Conservation (phyloP, 768 basidiomycete species). For the Serendipita sp. region DNA sequence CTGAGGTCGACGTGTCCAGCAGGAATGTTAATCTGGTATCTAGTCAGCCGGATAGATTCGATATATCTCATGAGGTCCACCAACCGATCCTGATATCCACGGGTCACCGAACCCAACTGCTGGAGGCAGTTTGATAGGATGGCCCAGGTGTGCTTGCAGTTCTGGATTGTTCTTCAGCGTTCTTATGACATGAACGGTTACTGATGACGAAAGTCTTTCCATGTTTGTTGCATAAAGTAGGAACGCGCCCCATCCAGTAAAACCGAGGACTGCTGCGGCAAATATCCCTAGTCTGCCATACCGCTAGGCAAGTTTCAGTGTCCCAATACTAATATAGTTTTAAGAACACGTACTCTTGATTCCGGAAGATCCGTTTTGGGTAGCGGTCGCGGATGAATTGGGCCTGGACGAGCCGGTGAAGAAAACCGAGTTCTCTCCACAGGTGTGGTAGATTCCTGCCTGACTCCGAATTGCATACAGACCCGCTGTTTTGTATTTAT, state of each 20-base stretch:
- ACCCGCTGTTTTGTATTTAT: too few relatives aligned
- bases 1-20: constrained; percentile 66
- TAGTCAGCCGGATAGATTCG: background rate
- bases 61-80: constrained; percentile 15
- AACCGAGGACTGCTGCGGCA: constrained; percentile 25
- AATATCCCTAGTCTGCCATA: background rate
- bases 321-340: background rate
- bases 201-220: constrained; percentile 61
- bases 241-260: constrained; percentile 52
- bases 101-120: constrained; percentile 67
- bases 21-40: constrained; percentile 45
- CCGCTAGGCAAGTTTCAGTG: background rate
- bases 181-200: constrained; percentile 48
- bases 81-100: constrained; percentile 48
- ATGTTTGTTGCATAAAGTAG: constrained; percentile 57
- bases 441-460: background rate
- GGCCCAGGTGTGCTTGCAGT: constrained; percentile 41
- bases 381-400: background rate
- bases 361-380: background rate
- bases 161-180: constrained; percentile 37
- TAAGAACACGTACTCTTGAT: background rate
- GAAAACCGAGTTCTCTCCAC: background rate
- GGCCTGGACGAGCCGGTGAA: background rate
- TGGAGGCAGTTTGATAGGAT: constrained; percentile 46
- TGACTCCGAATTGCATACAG: too few relatives aligned